Base-by-base conservation (phyloP, 148 eudicot species). In the Mesembryanthemum crystallinum region DNA sequence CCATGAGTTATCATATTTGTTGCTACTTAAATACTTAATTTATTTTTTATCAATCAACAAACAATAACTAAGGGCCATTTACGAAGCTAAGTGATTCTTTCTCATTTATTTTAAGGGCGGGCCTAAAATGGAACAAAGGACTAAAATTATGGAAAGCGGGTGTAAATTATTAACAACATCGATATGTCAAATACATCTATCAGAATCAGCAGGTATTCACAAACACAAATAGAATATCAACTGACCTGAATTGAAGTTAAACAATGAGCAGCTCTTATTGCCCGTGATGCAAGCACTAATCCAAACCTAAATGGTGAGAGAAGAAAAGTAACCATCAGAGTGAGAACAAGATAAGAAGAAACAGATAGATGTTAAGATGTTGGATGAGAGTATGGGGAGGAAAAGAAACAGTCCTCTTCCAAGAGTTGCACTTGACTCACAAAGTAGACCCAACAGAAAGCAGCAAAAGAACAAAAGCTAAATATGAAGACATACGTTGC, bases 251-350 rank as follows among this genome's bases (percentile, higher is more conserved):
- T 92, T 74, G 99, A 96, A 52, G 99, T 96, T 80, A 96, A 85
- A 86, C 99, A 96, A 80, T 96, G 99, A 75, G 99, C 99, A 71
- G 99, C 99, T 80, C 99, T 96, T 77, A 96, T 85, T 27, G 98
- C 92, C 64, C 99, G 91, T 71, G 99, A 96, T 33, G 93, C 87
- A 86, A 96, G 94, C 74, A 96, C 95, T 68, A 64, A 69, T 30
- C 99, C 99, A 78, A 96, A 96, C 81, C 99, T 92, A 78, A 58
- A 85, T 33, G 15, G 25, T 42, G 60, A 66, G 63, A 67, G 62
- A 1, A 64, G 45, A 59, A 58, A 55, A 73, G 27, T n/a, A 32
- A 27, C 33, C 17, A 72, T 55, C 14, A 39, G 18, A 52, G 43
- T 21, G 39, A 72, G 35, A 0, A 27, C 27, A 11, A 15, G 23